A percentile compares a stretch with the other conserved stretches of the same genome.
Conservation (phyloP, 352 stramenopile genomes). For the Elongisporangium prolatum region DNA sequence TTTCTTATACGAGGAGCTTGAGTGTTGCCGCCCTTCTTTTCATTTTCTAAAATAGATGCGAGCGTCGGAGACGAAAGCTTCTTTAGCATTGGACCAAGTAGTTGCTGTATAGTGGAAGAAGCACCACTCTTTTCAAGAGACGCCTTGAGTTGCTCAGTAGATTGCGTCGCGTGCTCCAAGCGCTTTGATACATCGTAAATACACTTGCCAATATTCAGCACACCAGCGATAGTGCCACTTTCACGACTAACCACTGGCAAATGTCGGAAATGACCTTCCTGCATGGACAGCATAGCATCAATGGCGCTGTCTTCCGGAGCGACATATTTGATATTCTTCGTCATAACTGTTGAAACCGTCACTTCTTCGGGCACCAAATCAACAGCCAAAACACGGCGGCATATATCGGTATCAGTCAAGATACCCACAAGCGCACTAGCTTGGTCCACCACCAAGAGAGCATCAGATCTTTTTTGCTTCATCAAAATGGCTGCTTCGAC, state of each 20-base stretch:
- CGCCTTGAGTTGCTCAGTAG: slow-evolving; percentile 79
- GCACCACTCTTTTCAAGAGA: slow-evolving; percentile 71
- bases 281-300: slow-evolving; percentile 97
- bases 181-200: slow-evolving; percentile 98
- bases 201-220: slow-evolving; percentile 98
- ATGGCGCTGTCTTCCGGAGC: slow-evolving; percentile 91
- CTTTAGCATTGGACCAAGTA: slow-evolving; percentile 77
- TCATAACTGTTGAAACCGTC: slow-evolving; percentile 91
- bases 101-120: slow-evolving; percentile 70
- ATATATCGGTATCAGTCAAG: slow-evolving; percentile 96
- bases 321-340: slow-evolving; percentile 95
- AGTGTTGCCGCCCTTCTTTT: slow-evolving; percentile 33
- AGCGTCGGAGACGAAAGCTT: slow-evolving; percentile 80
- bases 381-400: slow-evolving; percentile 86
- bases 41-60: slow-evolving; percentile 82
- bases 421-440: slow-evolving; percentile 90
- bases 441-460: slow-evolving; percentile 89
- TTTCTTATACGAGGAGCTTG: slow-evolving; percentile 76
- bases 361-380: slow-evolving; percentile 73
- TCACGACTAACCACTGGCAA: slow-evolving; percentile 90
- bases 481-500: slow-evolving; percentile 88
- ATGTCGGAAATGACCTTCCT: slow-evolving; percentile 96
- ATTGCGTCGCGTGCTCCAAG: slow-evolving; percentile 89
- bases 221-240: slow-evolving; percentile 84
- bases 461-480: slow-evolving; percentile 90